Percentiles rank a stretch among this genome's conserved stretches.
Evolutionary conservation across 2,329 filamentous ascomycete species (phyloP).

Genomic region (Cladophialophora yegresii): DNA sequence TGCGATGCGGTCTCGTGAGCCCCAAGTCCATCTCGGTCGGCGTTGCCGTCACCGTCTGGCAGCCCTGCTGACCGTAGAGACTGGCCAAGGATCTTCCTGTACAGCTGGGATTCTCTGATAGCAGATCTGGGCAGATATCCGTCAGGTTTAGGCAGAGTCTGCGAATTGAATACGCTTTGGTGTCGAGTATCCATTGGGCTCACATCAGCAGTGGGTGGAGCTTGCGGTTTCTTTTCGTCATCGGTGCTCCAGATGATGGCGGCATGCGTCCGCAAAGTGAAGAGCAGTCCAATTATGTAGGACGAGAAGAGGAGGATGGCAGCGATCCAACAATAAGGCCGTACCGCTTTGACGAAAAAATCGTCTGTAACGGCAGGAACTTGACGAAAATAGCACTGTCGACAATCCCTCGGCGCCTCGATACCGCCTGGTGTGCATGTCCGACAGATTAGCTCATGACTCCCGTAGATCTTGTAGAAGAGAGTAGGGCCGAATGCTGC

Average conservation of each 20-base stretch:
- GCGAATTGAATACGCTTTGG: slow-evolving; percentile 40
- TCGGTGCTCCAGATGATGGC: slow-evolving; percentile 96
- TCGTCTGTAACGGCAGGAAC: slow-evolving; percentile 77
- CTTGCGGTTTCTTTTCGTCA: slow-evolving; percentile 72
- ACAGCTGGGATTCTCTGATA: slow-evolving; percentile 83
- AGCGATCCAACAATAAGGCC: slow-evolving; percentile 89
- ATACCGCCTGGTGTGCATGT: slow-evolving; percentile 60
- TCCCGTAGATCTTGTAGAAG: slow-evolving; percentile 98
- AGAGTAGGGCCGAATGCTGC: slow-evolving; percentile 92
- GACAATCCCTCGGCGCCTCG: slow-evolving; percentile 67
- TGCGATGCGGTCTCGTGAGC: slow-evolving; percentile 33
- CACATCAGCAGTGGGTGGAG: slow-evolving; percentile 43
- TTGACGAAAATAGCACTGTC: slow-evolving; percentile 92
- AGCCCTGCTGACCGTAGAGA: slow-evolving; percentile 82
- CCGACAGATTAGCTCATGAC: slow-evolving; percentile 87
- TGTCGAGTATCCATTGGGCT: slow-evolving; percentile 43
- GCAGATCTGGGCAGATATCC: slow-evolving; percentile 58
- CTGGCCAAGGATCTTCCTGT: slow-evolving; percentile 90
- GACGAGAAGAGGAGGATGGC: slow-evolving; percentile 84
- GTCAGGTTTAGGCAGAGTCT: slow-evolving; percentile 36
- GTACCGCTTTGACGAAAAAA: slow-evolving; percentile 88
- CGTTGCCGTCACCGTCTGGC: slow-evolving; percentile 49
- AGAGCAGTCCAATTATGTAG: slow-evolving; percentile 91
- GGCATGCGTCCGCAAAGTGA: slow-evolving; percentile 92
- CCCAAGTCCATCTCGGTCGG: slow-evolving; percentile 38